Evolutionary conservation across 805 yeast species (phyloP), one percentile per base, ranked within the genome.

Genomic region (Starmera amethionina): DNA sequence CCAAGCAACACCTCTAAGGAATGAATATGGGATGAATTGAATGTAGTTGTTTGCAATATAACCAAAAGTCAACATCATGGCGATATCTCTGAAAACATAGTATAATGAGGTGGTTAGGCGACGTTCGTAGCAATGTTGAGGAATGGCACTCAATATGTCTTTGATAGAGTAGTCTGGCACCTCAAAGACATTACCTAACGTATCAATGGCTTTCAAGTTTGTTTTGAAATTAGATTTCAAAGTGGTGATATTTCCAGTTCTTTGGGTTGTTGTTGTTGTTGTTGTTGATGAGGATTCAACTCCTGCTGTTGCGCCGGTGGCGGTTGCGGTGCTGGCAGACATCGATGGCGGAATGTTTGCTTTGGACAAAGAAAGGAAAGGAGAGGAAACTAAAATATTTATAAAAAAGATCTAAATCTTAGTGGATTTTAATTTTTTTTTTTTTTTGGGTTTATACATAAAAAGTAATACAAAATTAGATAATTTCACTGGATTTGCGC

Each of bases 121-220:
- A 54, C 93, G 72, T 55, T 82, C 75, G 64, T 79, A 85, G 59
- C 90, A 82, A 54, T 78, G 77, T 36, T 72, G 59, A 35, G 95
- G 95, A 53, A 84, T 85, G 33, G 79, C 82, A 39, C 68, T 66
- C 44, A 85, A 64, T 43, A 84, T 74, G 41, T 82, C 86, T 70
- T 82, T 82, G 60, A 84, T 82, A 47, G 87, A 63, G 64, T 62
- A 82, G 55, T 80, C 84, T 18, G 94, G 94, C 8, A 74, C 90
- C 42, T 71, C 72, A 59, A 81, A 84, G 46, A 68, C 75, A 45
- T 79, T 69, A 18, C 93, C 93, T 48, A 62, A 57, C 19, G 84
- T 75, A 54, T 77, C 81, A 39, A 70, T 57, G 18, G 82, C 76
- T 35, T 67, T 63, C 11, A 45, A 30, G 15, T 25, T 38, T 38